phyloP scores from a whole-genome alignment of 2,329 filamentous ascomycete genomes.

The Colletotrichum sp. region DNA sequence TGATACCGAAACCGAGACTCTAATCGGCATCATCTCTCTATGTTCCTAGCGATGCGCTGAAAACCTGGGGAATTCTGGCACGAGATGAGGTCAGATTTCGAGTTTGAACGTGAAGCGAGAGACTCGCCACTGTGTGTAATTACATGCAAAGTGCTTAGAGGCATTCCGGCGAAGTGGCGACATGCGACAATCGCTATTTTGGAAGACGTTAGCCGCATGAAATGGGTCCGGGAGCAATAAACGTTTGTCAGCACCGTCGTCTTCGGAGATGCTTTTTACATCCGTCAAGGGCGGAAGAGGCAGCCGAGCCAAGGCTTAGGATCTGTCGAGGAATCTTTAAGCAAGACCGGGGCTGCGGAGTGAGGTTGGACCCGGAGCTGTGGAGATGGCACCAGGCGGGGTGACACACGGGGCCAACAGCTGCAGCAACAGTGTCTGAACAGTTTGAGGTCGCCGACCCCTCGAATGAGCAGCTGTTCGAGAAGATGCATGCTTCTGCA shows the following conservation, averaged over 20 bases:
- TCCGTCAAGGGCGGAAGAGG: background rate
- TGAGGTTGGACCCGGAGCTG: background rate
- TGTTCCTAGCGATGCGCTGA: background rate
- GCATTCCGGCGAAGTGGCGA: background rate
- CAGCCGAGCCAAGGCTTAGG: background rate
- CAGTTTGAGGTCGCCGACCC: background rate
- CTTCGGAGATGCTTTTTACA: background rate
- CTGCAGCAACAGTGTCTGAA: background rate
- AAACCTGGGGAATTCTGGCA: background rate
- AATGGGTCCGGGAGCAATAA: background rate
- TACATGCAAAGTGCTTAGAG: background rate
- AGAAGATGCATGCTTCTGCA: background rate
- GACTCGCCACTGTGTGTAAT: background rate
- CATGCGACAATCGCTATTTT: background rate
- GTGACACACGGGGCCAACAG: background rate
- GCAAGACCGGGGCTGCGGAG: slow-evolving; percentile 1
- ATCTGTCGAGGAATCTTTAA: background rate
- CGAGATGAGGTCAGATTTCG: background rate
- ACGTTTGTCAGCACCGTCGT: background rate
- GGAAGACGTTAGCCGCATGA: background rate
- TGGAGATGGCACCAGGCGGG: background rate
- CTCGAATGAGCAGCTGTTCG: background rate
- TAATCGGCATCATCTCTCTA: background rate
- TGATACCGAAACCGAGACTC: background rate
- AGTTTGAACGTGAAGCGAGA: background rate